Evolutionary conservation across 352 stramenopile genomes (phyloP).

Genomic region (Phytopythium kandeliae): DNA sequence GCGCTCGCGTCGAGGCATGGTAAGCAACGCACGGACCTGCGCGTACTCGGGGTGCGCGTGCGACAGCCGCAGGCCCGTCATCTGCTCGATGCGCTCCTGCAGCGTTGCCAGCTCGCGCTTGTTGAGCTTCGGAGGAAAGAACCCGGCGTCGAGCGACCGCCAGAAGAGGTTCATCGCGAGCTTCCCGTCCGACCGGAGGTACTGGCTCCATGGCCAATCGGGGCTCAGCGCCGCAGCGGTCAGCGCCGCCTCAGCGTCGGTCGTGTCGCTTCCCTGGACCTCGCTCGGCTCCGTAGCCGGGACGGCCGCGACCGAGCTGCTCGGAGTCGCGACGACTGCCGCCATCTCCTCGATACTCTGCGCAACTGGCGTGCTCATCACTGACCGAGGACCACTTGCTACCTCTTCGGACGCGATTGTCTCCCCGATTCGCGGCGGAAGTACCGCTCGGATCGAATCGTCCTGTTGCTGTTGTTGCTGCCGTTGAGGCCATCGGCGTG

Average conservation of each 20-base stretch:
- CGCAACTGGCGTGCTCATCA: not conserved
- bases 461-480: too few relatives aligned
- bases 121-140: constrained; percentile 50
- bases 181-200: constrained; percentile 76
- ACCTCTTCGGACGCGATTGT: too few relatives aligned
- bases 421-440: too few relatives aligned
- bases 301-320: not conserved
- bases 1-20: constrained; percentile 37
- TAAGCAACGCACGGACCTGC: constrained; percentile 28
- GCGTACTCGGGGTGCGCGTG: constrained; percentile 26
- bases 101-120: constrained; percentile 26
- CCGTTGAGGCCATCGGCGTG: constrained; percentile 9
- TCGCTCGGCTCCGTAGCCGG: not conserved
- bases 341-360: not conserved
- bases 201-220: constrained; percentile 74
- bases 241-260: not conserved
- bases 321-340: not conserved
- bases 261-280: not conserved
- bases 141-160: constrained; percentile 60
- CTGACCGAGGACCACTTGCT: not conserved
- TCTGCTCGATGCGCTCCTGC: constrained; percentile 23
- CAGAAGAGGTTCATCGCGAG: constrained; percentile 83
- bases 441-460: too few relatives aligned
- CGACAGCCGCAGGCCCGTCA: constrained; percentile 28
- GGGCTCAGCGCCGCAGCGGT: constrained; percentile 21